Percentiles rank a stretch among this genome's conserved stretches.
Evolutionary conservation across 164 flowering plant genomes (phyloP).

Genomic region (Paratinospora sagittata): DNA sequence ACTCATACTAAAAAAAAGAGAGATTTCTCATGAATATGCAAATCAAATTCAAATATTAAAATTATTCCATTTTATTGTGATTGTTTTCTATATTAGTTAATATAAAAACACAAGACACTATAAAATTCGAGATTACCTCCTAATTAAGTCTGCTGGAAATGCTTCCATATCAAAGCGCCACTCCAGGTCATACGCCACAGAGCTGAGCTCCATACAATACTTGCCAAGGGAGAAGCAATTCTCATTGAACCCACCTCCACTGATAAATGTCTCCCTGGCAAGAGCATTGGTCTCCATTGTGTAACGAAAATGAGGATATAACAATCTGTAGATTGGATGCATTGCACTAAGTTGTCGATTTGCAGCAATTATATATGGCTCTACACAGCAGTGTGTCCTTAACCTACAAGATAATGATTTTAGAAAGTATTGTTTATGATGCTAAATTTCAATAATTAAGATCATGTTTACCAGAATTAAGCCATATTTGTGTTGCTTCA

Average conservation of each 20-base stretch:
- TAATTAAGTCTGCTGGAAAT: conserved; percentile 58
- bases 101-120: too few relatives aligned
- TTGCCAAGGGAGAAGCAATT: conserved; percentile 40
- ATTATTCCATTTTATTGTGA: too few relatives aligned
- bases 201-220: conserved; percentile 49
- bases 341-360: conserved; percentile 62
- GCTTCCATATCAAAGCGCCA: conserved; percentile 69
- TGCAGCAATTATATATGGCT: conserved; percentile 67
- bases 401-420: conserved; percentile 37
- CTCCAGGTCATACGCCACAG: conserved; percentile 40
- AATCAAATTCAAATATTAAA: too few relatives aligned
- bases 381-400: conserved; percentile 53
- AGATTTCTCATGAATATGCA: too few relatives aligned
- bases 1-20: too few relatives aligned
- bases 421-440: not conserved
- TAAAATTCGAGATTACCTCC: conserved; percentile 31
- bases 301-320: conserved; percentile 71
- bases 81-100: too few relatives aligned
- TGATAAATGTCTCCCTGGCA: conserved; percentile 54
- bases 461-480: too few relatives aligned
- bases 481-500: too few relatives aligned
- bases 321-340: conserved; percentile 67
- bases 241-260: conserved; percentile 62
- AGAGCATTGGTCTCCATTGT: conserved; percentile 79
- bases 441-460: not conserved